Evolutionary conservation across 1,284 basidiomycete genomes (phyloP).

Genomic region (Microbotryum silenes-acaulis): DNA sequence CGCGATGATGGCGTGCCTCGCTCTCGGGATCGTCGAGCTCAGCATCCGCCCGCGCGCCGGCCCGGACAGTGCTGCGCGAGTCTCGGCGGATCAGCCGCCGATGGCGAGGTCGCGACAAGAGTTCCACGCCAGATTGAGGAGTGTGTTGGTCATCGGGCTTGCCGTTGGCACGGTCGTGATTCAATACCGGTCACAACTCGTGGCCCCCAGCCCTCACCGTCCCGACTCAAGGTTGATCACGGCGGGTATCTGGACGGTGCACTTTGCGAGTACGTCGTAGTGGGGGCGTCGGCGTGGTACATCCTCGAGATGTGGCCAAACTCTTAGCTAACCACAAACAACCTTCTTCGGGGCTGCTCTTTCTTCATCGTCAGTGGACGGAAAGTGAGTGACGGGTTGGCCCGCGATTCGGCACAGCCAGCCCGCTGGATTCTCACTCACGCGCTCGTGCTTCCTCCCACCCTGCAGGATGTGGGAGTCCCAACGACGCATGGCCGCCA

Average conservation of each 20-base stretch:
- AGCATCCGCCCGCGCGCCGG: constrained; percentile 39
- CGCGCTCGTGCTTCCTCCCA: too few relatives aligned
- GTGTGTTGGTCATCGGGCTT: constrained; percentile 21
- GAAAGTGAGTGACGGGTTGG: background rate
- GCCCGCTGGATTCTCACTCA: background rate
- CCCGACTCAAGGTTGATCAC: constrained; percentile 62
- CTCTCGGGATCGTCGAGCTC: constrained; percentile 21
- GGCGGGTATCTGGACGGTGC: constrained; percentile 89
- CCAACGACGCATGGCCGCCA: constrained; percentile 64
- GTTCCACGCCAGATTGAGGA: too few relatives aligned
- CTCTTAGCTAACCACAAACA: background rate
- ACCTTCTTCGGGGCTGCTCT: constrained; percentile 51
- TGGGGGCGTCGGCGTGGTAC: too few relatives aligned
- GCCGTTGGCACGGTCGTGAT: constrained; percentile 23
- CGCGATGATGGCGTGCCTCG: constrained; percentile 41
- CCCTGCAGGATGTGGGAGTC: constrained; percentile 55
- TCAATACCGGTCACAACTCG: background rate
- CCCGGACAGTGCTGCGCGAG: background rate
- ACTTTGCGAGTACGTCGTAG: constrained; percentile 48
- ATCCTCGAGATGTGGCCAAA: background rate
- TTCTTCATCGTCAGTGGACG: background rate
- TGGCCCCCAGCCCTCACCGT: constrained; percentile 55
- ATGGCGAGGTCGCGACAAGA: too few relatives aligned
- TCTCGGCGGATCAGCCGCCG: background rate
- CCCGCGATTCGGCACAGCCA: background rate